These are phyloP conservation scores for Leccinum uliginosum DNA, from an alignment of 768 basidiomycete species.

Conservation along the genomic window DNA sequence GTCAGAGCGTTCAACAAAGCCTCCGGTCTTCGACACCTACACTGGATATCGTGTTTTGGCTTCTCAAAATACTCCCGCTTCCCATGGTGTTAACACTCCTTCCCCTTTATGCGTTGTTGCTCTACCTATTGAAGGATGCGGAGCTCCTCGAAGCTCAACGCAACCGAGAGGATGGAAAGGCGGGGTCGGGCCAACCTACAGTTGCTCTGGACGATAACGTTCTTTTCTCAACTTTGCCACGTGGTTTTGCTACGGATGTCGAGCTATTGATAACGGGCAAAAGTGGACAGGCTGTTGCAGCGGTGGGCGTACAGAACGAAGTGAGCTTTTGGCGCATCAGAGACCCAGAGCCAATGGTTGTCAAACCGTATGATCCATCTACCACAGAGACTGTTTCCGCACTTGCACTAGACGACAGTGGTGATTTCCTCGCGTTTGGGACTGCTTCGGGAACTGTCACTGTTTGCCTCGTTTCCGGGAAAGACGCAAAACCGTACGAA, in stretches of 20 bases:
- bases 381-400: conserved; percentile 50
- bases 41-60: conserved; percentile 61
- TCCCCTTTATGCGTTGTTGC: conserved; percentile 68
- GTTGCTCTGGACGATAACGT: conserved; percentile 40
- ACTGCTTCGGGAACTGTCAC: conserved; percentile 63
- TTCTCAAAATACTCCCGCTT: conserved; percentile 76
- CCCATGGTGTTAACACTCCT: conserved; percentile 79
- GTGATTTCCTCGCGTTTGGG: conserved; percentile 65
- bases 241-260: conserved; percentile 78
- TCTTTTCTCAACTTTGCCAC: conserved; percentile 68
- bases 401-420: conserved; percentile 58
- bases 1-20: conserved; percentile 26
- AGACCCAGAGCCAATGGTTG: conserved; percentile 35
- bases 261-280: conserved; percentile 72
- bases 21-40: conserved; percentile 46
- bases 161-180: conserved; percentile 48
- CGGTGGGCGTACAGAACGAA: conserved; percentile 77
- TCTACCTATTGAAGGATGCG: conserved; percentile 86
- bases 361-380: conserved; percentile 46
- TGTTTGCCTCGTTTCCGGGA: conserved; percentile 53
- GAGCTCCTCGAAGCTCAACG: conserved; percentile 87
- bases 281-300: conserved; percentile 61
- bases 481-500: conserved; percentile 34
- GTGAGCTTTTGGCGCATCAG: conserved; percentile 63
- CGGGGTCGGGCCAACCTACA: conserved; percentile 23